Evolutionary conservation across 768 basidiomycete genomes (phyloP), one percentile per base, ranked within the genome.

Genomic region (Crassisporium funariophilum): DNA sequence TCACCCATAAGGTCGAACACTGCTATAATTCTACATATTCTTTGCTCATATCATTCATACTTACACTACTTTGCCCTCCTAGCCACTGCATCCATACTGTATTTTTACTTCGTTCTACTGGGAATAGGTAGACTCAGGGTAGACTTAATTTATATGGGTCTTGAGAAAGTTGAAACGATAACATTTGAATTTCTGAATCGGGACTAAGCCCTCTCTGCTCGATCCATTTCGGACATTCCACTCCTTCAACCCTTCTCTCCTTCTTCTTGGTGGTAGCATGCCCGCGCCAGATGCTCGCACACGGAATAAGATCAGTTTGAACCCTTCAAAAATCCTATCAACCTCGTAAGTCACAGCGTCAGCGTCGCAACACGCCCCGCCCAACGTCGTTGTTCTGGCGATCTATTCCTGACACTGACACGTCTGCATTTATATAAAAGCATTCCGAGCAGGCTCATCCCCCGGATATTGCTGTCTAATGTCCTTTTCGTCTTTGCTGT

Each of bases 251-350:
- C 27, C 29, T 10, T 35, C 48, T 49, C 24, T 42, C 48, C 44
- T 39, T 45, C 33, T 53, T 35, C 20, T 21, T 41, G 41, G 49
- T 36, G 24, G 35, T 56, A 69, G 65, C 54, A 83, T 83, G 83
- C 75, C 81, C 65, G 78, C 68, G 45, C 82, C 82, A 61, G 83
- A 84, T 78, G 83, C 82, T 53, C 76, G 78, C 61, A 83, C 80
- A 47, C 76, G 83, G 54, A 79, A 70, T 56, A 84, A 79, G 71
- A 82, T 84, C 40, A 79, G 78, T 55, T 61, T 85, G 57, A 81
- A 75, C 53, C 79, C 81, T 41, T 68, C 75, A 19, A 77, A 68
- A 56, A 70, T 82, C n/a, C 59, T 82, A 36, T 71, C 79, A 6
- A 73, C 69, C 21, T 80, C 82, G 75, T 83, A 68, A 51, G 80